These are phyloP conservation scores for Bacterosira constricta DNA, from an alignment of 108 stramenopile genomes.

Conservation along the genomic window DNA sequence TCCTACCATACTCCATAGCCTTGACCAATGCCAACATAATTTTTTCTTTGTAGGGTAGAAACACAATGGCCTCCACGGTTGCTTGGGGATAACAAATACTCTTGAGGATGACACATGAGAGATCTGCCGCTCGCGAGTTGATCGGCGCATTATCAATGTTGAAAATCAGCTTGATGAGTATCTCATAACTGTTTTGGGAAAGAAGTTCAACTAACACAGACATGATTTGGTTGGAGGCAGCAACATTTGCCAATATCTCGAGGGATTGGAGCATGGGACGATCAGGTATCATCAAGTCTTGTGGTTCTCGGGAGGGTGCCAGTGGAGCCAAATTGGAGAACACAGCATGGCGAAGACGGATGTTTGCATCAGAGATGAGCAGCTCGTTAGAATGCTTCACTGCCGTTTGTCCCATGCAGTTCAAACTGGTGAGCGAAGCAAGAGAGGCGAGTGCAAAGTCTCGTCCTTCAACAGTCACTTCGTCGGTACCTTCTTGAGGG, in stretches of 20 bases:
- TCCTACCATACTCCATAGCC: constrained; percentile 7
- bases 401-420: constrained; percentile 15
- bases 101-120: constrained; percentile 13
- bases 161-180: neutral
- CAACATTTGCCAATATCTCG: constrained; percentile 27
- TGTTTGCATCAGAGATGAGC: constrained; percentile 3
- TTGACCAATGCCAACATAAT: constrained; percentile 1
- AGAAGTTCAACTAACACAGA: neutral
- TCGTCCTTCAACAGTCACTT: constrained; percentile 3
- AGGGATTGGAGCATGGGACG: constrained; percentile 16
- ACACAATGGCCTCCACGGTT: no score
- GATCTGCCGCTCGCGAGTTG: constrained; percentile 14
- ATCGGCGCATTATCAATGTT: constrained; percentile 11
- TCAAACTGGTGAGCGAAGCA: constrained; percentile 9
- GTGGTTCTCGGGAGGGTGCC: neutral
- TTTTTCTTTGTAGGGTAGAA: neutral
- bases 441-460: constrained; percentile 7
- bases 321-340: neutral
- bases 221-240: neutral
- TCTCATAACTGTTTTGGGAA: neutral
- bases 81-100: neutral
- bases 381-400: constrained; percentile 10
- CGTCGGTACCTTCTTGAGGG: neutral
- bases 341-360: constrained; percentile 5
- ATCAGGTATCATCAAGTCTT: no score